Evolutionary conservation across 1,284 basidiomycete genomes (phyloP).

Genomic region (Marasmius fiardii): DNA sequence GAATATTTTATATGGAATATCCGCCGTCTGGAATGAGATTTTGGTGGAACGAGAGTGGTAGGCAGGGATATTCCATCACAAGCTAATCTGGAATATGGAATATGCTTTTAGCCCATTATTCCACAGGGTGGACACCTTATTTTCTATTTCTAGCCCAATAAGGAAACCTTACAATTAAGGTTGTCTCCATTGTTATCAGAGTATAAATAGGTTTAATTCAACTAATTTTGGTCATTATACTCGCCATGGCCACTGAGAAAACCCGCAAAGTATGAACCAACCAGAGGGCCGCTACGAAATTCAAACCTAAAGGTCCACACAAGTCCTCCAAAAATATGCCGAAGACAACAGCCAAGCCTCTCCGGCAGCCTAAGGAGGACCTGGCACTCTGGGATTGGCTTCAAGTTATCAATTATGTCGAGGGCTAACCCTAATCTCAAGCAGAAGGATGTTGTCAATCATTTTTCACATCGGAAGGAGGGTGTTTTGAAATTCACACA

Average conservation of each 20-base stretch:
- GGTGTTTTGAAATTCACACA: conserved; percentile 12
- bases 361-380: background rate
- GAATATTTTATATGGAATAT: background rate
- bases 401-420: conserved; percentile 13
- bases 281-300: background rate
- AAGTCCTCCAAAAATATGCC: background rate
- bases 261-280: background rate
- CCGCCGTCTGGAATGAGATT: background rate
- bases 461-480: conserved; percentile 15
- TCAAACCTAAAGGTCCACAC: background rate
- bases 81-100: background rate
- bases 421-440: conserved; percentile 6
- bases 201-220: too few relatives aligned
- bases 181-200: too few relatives aligned
- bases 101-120: background rate
- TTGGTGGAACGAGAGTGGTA: background rate
- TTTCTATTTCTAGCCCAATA: too few relatives aligned
- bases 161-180: too few relatives aligned
- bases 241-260: background rate
- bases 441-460: conserved; percentile 13
- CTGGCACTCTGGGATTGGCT: conserved; percentile 15
- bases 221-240: too few relatives aligned
- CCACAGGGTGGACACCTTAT: background rate
- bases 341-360: background rate
- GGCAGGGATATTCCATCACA: background rate